Evolutionary conservation across 139 green algal genomes (phyloP).

Genomic region (Limnomonas spitsbergensis): DNA sequence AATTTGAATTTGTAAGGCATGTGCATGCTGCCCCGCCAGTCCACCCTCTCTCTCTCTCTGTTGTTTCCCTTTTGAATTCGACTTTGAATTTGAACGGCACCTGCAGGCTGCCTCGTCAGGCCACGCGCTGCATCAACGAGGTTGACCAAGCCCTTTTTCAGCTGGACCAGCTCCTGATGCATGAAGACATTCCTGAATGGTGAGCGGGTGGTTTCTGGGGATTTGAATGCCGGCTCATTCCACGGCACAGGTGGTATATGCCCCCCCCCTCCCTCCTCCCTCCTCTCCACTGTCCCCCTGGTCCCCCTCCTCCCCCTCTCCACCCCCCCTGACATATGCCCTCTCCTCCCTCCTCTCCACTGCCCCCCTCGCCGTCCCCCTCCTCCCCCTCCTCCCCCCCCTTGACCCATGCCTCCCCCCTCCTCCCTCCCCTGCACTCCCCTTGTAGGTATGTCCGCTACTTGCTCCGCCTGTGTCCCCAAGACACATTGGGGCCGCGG

Average conservation of each 20-base stretch:
- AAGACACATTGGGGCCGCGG: background rate
- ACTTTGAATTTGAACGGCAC: too few species aligned
- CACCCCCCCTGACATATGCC: too few species aligned
- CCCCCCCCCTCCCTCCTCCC: background rate
- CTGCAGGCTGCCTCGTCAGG: background rate
- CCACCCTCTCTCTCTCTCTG: too few species aligned
- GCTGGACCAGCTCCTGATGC: background rate
- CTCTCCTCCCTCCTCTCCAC: background rate
- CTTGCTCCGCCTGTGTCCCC: background rate
- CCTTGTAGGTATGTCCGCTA: background rate
- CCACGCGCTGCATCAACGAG: background rate
- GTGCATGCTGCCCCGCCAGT: too few species aligned
- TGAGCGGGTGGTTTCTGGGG: background rate
- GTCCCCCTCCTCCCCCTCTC: too few species aligned
- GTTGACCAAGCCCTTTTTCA: background rate
- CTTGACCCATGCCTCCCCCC: background rate
- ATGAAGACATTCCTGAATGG: slow-evolving; percentile 1
- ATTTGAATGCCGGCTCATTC: background rate
- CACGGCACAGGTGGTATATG: background rate
- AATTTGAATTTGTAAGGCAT: too few species aligned
- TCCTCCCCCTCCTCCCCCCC: background rate
- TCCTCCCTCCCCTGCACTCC: background rate
- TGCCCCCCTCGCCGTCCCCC: background rate
- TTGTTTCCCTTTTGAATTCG: too few species aligned
- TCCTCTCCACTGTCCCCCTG: background rate